phyloP scores from a whole-genome alignment of 106 monocot species.

The Alisma plantagoaquatica region DNA sequence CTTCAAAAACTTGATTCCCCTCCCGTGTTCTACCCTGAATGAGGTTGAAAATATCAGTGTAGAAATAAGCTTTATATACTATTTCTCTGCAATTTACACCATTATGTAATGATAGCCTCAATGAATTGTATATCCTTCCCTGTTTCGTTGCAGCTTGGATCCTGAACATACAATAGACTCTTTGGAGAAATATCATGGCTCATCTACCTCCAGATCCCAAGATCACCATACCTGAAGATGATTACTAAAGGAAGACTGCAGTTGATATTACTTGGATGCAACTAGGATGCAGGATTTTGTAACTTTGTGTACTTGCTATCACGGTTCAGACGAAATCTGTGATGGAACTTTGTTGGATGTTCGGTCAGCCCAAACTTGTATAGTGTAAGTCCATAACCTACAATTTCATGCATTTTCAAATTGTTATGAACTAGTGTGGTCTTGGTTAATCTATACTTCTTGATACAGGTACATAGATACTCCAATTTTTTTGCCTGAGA shows the following conservation, averaged over 20 bases:
- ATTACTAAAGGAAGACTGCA: background rate
- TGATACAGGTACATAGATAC: background rate
- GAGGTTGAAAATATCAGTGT: background rate
- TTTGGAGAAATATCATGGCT: constrained; percentile 73
- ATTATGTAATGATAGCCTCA: background rate
- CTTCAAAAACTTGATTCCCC: no score
- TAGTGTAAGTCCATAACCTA: background rate
- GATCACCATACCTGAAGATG: background rate
- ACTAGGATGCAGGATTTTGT: no score
- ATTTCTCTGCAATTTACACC: background rate
- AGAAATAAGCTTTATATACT: background rate
- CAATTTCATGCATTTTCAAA: background rate
- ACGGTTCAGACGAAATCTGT: background rate
- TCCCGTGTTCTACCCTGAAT: background rate
- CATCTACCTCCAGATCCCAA: constrained; percentile 38
- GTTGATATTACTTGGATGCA: no score
- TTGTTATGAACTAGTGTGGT: background rate
- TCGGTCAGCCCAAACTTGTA: background rate
- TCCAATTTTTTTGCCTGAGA: background rate
- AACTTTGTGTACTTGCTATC: background rate
- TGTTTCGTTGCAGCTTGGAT: constrained; percentile 54
- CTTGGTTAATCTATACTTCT: background rate
- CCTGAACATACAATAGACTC: constrained; percentile 89
- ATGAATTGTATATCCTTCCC: background rate
- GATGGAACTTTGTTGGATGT: background rate